Evolutionary conservation across 805 yeast species (phyloP).

Genomic region (Ogataea allantospora): DNA sequence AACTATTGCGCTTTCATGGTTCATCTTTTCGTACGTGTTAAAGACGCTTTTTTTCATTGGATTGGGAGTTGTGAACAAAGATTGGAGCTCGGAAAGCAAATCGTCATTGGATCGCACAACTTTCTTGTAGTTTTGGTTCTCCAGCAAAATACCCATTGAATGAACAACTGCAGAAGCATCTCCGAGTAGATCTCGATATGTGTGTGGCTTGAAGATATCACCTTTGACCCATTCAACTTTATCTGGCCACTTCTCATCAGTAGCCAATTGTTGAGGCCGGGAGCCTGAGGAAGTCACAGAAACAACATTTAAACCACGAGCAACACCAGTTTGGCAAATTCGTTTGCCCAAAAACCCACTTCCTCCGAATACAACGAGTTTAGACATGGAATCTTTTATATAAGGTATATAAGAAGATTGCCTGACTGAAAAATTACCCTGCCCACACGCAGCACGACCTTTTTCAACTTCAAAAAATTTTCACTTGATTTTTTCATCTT

Average conservation of each 20-base stretch:
- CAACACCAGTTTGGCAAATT: slow-evolving; percentile 67
- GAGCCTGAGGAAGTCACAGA: slow-evolving; percentile 60
- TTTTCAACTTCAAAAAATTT: slow-evolving; percentile 17
- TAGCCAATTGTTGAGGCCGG: slow-evolving; percentile 39
- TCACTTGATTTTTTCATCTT: slow-evolving; percentile 16
- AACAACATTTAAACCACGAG: slow-evolving; percentile 61
- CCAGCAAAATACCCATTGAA: slow-evolving; percentile 74
- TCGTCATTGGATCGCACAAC: slow-evolving; percentile 37
- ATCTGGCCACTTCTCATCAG: slow-evolving; percentile 46
- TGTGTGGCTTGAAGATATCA: slow-evolving; percentile 62
- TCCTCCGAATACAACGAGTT: slow-evolving; percentile 76
- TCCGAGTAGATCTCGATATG: slow-evolving; percentile 48
- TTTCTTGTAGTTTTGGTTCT: slow-evolving; percentile 65
- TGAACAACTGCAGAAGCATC: slow-evolving; percentile 73
- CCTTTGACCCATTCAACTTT: slow-evolving; percentile 67
- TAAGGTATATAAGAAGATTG: neutral
- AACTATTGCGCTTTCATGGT: slow-evolving; percentile 64
- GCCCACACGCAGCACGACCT: slow-evolving; percentile 16
- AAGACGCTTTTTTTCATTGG: slow-evolving; percentile 54
- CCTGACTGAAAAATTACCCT: slow-evolving; percentile 10
- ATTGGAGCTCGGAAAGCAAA: slow-evolving; percentile 36
- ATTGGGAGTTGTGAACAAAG: slow-evolving; percentile 50
- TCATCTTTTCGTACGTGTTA: slow-evolving; percentile 59
- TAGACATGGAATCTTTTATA: slow-evolving; percentile 13
- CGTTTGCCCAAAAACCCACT: slow-evolving; percentile 74